Conservation (phyloP, 2,329 filamentous ascomycete genomes). For the Clonostachys byssicola region DNA sequence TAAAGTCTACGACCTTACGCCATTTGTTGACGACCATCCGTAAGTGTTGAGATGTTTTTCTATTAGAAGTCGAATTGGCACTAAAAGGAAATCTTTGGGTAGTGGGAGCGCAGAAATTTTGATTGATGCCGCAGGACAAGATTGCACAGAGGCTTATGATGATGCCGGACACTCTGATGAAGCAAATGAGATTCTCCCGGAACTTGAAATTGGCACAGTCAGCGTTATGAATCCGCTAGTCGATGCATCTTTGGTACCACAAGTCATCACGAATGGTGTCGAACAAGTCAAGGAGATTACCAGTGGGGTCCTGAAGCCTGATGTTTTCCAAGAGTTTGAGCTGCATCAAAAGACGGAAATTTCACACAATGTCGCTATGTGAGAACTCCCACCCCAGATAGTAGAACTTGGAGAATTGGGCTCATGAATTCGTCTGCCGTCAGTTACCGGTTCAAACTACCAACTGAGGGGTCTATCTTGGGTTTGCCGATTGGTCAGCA, state of each 20-base stretch:
- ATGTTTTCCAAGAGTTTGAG: slow-evolving; percentile 85
- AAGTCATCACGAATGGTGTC: too few species aligned
- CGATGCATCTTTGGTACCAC: too few species aligned
- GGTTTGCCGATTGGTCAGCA: slow-evolving; percentile 98
- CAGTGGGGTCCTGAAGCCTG: slow-evolving; percentile 68
- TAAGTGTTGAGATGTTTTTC: slow-evolving; percentile 32
- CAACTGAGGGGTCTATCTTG: slow-evolving; percentile 72
- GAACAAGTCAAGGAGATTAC: too few species aligned
- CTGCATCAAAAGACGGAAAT: slow-evolving; percentile 93
- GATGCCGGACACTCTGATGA: background rate
- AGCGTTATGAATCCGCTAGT: background rate
- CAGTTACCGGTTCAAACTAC: slow-evolving; percentile 90
- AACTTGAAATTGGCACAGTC: background rate
- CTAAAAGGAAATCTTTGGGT: background rate
- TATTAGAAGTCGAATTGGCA: background rate
- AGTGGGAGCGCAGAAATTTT: background rate
- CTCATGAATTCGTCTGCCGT: slow-evolving; percentile 3
- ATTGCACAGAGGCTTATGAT: background rate
- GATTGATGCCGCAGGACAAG: background rate
- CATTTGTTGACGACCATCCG: slow-evolving; percentile 91
- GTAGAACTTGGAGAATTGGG: background rate
- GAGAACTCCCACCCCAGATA: slow-evolving; percentile 9
- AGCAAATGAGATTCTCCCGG: background rate
- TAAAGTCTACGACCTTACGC: slow-evolving; percentile 79
- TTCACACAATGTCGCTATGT: slow-evolving; percentile 98